phyloP scores from a whole-genome alignment of 1,139 yeast genomes.

The Candida dubliniensis region DNA sequence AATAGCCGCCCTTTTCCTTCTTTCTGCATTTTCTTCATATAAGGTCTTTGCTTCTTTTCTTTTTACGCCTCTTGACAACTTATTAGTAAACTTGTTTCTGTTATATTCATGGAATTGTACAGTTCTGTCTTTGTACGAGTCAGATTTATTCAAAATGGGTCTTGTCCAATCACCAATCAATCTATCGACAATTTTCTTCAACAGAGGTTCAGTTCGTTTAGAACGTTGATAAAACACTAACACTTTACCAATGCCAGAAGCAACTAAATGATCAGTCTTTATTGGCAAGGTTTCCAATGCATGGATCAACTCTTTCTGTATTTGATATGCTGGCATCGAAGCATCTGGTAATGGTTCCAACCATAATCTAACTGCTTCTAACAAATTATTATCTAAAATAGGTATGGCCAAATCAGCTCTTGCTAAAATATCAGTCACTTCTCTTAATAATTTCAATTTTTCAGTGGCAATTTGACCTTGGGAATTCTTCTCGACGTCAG shows the following conservation, averaged over 20 bases:
- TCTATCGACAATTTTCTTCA: slow-evolving; percentile 86
- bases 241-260: slow-evolving; percentile 92
- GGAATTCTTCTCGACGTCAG: slow-evolving; percentile 82
- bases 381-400: slow-evolving; percentile 86
- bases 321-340: slow-evolving; percentile 93
- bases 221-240: slow-evolving; percentile 91
- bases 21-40: slow-evolving; percentile 89
- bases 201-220: slow-evolving; percentile 80
- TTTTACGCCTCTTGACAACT: slow-evolving; percentile 39
- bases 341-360: slow-evolving; percentile 98
- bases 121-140: slow-evolving; percentile 86
- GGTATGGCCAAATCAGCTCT: slow-evolving; percentile 89
- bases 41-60: slow-evolving; percentile 52
- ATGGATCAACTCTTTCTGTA: slow-evolving; percentile 81
- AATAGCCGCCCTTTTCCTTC: slow-evolving; percentile 91
- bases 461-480: slow-evolving; percentile 81
- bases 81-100: slow-evolving; percentile 52
- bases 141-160: slow-evolving; percentile 94
- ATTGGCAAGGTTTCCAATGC: slow-evolving; percentile 81
- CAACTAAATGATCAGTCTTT: slow-evolving; percentile 92
- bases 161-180: slow-evolving; percentile 97
- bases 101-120: slow-evolving; percentile 73
- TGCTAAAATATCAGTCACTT: slow-evolving; percentile 72
- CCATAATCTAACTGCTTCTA: slow-evolving; percentile 96
- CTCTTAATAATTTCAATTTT: slow-evolving; percentile 77